Evolutionary conservation across 192 early-diverging fungal species (phyloP).

Genomic region (Gonapodya sp.): DNA sequence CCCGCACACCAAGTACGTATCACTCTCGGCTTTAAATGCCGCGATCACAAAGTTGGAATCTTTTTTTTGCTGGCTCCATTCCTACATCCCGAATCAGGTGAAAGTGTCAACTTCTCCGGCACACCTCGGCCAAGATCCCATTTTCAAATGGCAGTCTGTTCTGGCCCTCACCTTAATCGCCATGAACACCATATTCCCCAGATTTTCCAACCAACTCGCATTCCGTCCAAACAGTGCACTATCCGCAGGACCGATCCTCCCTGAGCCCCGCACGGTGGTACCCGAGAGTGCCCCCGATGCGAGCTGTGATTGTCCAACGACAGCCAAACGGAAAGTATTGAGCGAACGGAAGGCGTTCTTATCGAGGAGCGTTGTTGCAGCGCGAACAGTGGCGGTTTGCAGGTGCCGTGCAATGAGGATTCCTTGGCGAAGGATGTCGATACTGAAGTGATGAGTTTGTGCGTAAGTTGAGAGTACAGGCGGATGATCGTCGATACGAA

Average conservation of each 20-base stretch:
- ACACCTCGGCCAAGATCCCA: background rate
- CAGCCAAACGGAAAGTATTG: constrained; percentile 61
- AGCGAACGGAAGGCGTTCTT: constrained; percentile 67
- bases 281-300: background rate
- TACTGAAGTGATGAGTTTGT: constrained; percentile 17
- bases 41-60: constrained; percentile 73
- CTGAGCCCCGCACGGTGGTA: background rate
- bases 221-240: background rate
- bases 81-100: constrained; percentile 31
- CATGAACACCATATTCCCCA: background rate
- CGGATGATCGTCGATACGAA: too few relatives aligned
- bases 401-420: constrained; percentile 63
- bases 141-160: too few relatives aligned
- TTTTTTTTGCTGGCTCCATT: constrained; percentile 41
- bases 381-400: constrained; percentile 67
- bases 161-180: background rate
- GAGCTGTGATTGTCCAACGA: constrained; percentile 24
- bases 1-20: constrained; percentile 63
- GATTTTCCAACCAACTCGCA: background rate
- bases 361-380: constrained; percentile 69
- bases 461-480: too few relatives aligned
- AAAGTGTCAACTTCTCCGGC: background rate
- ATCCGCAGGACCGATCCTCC: background rate
- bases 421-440: constrained; percentile 50
- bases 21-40: constrained; percentile 48